These are phyloP conservation scores for Mycogone perniciosa DNA, from an alignment of 2,329 filamentous ascomycete genomes.

Conservation along the genomic window DNA sequence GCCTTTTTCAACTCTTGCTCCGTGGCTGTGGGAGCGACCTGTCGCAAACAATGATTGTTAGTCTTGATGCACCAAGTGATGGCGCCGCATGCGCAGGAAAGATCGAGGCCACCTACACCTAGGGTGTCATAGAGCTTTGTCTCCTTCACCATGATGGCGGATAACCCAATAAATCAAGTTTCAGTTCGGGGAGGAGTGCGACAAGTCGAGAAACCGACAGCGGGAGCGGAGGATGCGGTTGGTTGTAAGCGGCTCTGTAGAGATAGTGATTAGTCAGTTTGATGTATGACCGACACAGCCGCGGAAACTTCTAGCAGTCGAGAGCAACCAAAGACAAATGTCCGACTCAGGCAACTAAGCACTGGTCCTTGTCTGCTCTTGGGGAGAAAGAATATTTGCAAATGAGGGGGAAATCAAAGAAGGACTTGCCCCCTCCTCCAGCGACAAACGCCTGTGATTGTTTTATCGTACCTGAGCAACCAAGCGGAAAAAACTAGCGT, in stretches of 20 bases:
- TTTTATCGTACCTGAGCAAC: slow-evolving; percentile 5
- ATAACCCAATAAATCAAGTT: slow-evolving; percentile 8
- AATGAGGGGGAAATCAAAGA: neutral
- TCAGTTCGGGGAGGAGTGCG: slow-evolving; percentile 3
- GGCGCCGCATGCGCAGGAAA: neutral
- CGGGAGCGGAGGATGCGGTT: neutral
- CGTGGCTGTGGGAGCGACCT: slow-evolving; percentile 73
- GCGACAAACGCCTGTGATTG: neutral
- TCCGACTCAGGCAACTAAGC: too few relatives aligned
- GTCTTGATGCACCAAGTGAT: neutral
- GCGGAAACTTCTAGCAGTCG: neutral
- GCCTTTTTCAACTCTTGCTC: slow-evolving; percentile 87
- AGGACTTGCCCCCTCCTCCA: neutral
- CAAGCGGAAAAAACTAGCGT: slow-evolving; percentile 1
- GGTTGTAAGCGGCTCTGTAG: slow-evolving; percentile 3
- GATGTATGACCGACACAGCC: neutral
- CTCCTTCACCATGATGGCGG: slow-evolving; percentile 65
- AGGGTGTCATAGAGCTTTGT: slow-evolving; percentile 74
- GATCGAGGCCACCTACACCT: slow-evolving; percentile 50
- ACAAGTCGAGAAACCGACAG: slow-evolving; percentile 5
- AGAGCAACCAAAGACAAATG: neutral
- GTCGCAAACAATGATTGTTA: slow-evolving; percentile 15
- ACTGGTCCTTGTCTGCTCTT: too few relatives aligned
- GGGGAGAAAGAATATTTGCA: neutral
- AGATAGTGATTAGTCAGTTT: slow-evolving; percentile 8